Base-by-base conservation (phyloP, 257 asterid species). In the Ligustrum vulgare region DNA sequence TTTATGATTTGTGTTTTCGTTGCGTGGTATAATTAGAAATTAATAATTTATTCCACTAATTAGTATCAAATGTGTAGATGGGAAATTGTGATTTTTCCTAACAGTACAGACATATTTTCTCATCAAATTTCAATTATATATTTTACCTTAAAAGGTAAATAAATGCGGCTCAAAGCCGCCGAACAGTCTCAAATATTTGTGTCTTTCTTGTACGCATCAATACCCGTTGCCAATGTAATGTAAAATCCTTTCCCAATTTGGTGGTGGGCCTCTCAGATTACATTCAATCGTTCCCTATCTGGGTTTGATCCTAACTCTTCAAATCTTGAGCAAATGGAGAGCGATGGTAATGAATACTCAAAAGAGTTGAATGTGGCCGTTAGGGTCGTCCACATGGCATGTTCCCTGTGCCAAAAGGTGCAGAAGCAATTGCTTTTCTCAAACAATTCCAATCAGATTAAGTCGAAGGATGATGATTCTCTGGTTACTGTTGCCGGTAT, bases 401-500 rank as follows among this genome's bases (percentile, higher is more conserved):
- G 92, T 66, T 80, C 74, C 10, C 84, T 92, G 18, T 90, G 97
- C 77, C 81, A 82, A 60, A 90, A 85, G 77, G 89, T 90, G 79
- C 97, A 90, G 51, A 86, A 80, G 54, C 80, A 79, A 74, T 68
- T 90, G 72, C 75, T 77, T 77, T 83, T 86, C 15, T 37, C 87
- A 2, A 67, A 15, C n/a, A 45, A 67, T 25, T 71, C 79, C 65
- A 85, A 84, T 75, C 86, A 83, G 79, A 89, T 90, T 67, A 82
- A 76, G 84, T 90, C 96, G 72, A 92, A 92, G 83, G 96, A 87
- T 39, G 97, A 92, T 39, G 86, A 90, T 75, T 92, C 97, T 33
- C 96, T 87, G 23, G 97, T 92, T 75, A 92, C 97, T 45, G 86
- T 92, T 37, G 96, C 96, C 67, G 97, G 96, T 92, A 22, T 34